Base-by-base conservation (phyloP, 1,284 basidiomycete genomes). In the Moniliophthora roreri region DNA sequence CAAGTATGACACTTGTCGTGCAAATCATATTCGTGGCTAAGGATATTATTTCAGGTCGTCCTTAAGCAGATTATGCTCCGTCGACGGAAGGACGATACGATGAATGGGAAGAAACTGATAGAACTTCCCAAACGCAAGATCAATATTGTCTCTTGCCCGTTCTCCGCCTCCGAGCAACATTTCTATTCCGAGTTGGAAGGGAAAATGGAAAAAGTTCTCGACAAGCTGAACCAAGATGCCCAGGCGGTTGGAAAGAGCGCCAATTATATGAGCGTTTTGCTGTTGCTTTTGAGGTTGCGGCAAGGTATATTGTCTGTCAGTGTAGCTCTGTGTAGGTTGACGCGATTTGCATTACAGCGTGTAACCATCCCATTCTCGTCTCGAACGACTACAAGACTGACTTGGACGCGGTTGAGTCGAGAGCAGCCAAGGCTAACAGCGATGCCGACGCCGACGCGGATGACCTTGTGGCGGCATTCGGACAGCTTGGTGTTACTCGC, bases 1-100 rank as follows among this genome's bases (percentile, higher is more conserved):
- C 92, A 94, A 58, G 87, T 89, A 55, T 38, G 73, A 63, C 18
- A 11, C 45, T 40, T 46, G 32, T 28, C 11, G 34, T 42, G 9
- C 37, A 23, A 10, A 20, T 13, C 34, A 32, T 1, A 38, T 24
- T 9, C 20, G 1, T 3, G 21, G 23, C 26, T 15, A 10, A 15
- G 32, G 15, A 15, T 18, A 38, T 11, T 23, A 39, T 23, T 63
- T 4, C 67, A 92, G 82, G 84, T 91, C 38, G 85, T 98, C 2
- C 75, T 98, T 4, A 86, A 89, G 60, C 82, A 89, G 2, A 79
- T 96, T 62, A 97, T 99, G 94, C 82, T 98, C 16, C 82, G 96
- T 5, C 84, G 96, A 1, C 89, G 83, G 3, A 99, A 99, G 70
- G 85, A 88, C 38, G 86, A 93, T 37, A 72, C 77, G 0, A 69